These are phyloP conservation scores for Sechiopsis laciniata DNA, from an alignment of 306 rosid genomes.

Conservation along the genomic window DNA sequence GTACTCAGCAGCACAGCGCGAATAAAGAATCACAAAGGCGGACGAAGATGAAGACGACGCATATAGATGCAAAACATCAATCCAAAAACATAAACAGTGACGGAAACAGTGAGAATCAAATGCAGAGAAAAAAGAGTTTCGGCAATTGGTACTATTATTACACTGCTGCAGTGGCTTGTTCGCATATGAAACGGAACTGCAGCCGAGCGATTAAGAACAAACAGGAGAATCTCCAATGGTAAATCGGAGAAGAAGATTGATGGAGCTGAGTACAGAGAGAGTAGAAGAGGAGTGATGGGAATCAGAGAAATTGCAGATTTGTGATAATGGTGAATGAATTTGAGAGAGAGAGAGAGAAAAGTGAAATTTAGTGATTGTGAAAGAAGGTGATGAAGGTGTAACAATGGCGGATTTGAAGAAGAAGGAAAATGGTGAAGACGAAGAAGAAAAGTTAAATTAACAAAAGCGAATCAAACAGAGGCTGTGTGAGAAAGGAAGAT, in stretches of 20 bases:
- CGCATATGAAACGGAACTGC: constrained; percentile 47
- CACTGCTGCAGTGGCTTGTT: constrained; percentile 24
- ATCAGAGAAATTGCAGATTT: constrained; percentile 15
- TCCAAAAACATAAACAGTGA: too few relatives aligned
- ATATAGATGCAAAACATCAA: not conserved
- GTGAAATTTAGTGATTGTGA: not conserved
- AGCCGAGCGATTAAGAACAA: constrained; percentile 53
- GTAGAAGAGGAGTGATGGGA: constrained; percentile 21
- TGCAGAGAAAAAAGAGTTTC: not conserved
- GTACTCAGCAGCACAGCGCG: constrained; percentile 16
- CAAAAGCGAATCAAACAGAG: constrained; percentile 18
- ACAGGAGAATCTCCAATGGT: constrained; percentile 42
- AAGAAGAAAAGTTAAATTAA: not conserved
- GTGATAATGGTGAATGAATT: not conserved
- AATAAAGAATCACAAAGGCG: constrained; percentile 9
- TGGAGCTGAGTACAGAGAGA: not conserved
- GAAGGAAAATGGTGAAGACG: not conserved
- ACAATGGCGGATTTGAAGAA: constrained; percentile 13
- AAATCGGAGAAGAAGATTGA: constrained; percentile 26
- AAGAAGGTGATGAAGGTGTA: not conserved
- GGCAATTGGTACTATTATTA: not conserved
- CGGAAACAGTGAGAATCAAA: not conserved
- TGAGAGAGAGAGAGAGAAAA: too few relatives aligned
- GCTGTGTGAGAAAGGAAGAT: not conserved
- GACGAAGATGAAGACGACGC: not conserved